A percentile compares a stretch with the other conserved stretches of the same genome.
Conservation (phyloP, 257 asterid genomes). For the Solanum piurae region DNA sequence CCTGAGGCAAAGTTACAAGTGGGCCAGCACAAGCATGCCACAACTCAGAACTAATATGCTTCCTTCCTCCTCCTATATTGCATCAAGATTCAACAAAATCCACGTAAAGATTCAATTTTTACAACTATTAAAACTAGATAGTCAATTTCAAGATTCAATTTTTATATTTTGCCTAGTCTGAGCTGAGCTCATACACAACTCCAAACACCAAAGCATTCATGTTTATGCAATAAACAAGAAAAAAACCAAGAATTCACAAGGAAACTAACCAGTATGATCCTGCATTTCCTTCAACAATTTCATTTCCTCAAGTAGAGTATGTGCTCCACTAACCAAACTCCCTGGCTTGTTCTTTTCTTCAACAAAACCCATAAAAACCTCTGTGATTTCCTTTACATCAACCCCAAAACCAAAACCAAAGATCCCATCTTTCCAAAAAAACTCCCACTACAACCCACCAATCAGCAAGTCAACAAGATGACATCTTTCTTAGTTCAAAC, state of each 20-base stretch:
- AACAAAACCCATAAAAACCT: slow-evolving; percentile 37
- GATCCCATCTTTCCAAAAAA: slow-evolving; percentile 19
- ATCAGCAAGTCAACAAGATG: slow-evolving; percentile 6
- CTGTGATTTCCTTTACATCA: slow-evolving; percentile 8
- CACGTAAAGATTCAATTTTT: background rate
- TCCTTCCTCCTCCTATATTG: slow-evolving; percentile 43
- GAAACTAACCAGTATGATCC: slow-evolving; percentile 52
- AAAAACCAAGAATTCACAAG: background rate
- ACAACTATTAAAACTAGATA: background rate
- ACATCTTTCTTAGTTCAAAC: slow-evolving; percentile 3
- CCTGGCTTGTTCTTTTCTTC: slow-evolving; percentile 52
- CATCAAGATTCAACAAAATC: background rate
- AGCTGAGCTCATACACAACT: background rate
- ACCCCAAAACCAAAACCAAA: slow-evolving; percentile 9
- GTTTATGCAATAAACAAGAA: background rate
- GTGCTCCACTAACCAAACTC: slow-evolving; percentile 43
- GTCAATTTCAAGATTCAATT: background rate
- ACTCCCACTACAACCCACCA: background rate
- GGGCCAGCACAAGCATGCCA: slow-evolving; percentile 98
- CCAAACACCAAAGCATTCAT: background rate
- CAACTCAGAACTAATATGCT: slow-evolving; percentile 60
- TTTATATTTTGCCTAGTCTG: background rate
- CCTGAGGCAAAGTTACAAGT: slow-evolving; percentile 69
- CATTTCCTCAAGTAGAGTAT: slow-evolving; percentile 64
- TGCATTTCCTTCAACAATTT: slow-evolving; percentile 77